These are phyloP conservation scores for Chytriomyces sp. DNA, from an alignment of 192 early-diverging fungal species.

Conservation along the genomic window DNA sequence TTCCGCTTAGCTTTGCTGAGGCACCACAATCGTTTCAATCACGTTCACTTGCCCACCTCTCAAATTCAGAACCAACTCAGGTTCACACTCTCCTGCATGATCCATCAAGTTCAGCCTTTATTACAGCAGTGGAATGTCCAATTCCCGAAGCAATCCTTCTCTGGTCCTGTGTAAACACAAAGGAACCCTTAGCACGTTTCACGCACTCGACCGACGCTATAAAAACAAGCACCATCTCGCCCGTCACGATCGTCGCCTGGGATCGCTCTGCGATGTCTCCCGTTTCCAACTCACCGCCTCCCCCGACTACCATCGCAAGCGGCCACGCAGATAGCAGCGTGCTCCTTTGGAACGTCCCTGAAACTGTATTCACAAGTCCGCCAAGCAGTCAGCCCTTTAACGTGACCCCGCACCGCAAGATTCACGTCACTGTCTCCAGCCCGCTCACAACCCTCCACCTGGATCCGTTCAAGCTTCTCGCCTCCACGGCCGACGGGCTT, in stretches of 20 bases:
- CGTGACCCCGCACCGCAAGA: not conserved
- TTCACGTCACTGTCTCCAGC: constrained; percentile 22
- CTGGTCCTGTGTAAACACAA: not conserved
- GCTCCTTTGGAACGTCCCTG: constrained; percentile 23
- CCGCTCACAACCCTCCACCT: not conserved
- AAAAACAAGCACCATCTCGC: not conserved
- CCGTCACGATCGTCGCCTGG: constrained; percentile 14
- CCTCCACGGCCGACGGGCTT: constrained; percentile 3
- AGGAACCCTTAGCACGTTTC: not conserved
- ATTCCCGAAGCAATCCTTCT: not conserved
- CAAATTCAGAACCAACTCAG: not conserved
- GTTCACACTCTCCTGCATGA: constrained; percentile 21
- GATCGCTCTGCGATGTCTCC: constrained; percentile 12
- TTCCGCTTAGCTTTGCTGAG: not conserved
- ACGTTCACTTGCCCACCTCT: not conserved
- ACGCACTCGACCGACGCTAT: not conserved
- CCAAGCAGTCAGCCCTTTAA: not conserved
- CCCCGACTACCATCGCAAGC: no score
- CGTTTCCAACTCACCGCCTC: not conserved
- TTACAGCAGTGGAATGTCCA: constrained; percentile 9
- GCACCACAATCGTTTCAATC: not conserved
- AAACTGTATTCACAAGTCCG: not conserved
- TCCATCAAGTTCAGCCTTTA: not conserved
- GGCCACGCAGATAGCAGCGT: constrained; percentile 5
- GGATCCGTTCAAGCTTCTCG: constrained; percentile 32